phyloP scores from a whole-genome alignment of 2,329 filamentous ascomycete genomes.

The Drechslerella dactyloides region DNA sequence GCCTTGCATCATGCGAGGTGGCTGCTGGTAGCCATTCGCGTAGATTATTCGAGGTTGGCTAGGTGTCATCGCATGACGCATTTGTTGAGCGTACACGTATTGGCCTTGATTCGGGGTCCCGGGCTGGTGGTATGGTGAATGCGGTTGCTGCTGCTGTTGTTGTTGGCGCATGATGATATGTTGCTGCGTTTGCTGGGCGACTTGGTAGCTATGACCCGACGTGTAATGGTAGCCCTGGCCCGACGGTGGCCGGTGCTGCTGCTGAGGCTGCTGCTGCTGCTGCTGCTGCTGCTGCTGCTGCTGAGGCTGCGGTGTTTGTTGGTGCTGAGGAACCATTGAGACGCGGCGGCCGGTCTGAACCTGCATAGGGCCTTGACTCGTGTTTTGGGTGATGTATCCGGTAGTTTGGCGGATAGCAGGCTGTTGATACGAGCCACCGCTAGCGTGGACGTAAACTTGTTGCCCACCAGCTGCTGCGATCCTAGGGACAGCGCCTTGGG shows the following conservation, averaged over 20 bases:
- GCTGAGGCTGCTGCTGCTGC: slow-evolving; percentile 4
- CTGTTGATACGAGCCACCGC: slow-evolving; percentile 12
- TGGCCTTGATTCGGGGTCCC: slow-evolving; percentile 32
- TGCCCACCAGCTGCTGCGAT: slow-evolving; percentile 21
- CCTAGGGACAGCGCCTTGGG: slow-evolving; percentile 24
- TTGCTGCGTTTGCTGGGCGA: slow-evolving; percentile 45
- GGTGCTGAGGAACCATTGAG: slow-evolving; percentile 38
- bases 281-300: slow-evolving; percentile 15
- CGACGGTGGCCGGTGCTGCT: slow-evolving; percentile 34
- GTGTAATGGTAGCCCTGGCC: slow-evolving; percentile 25
- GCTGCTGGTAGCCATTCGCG: slow-evolving; percentile 23
- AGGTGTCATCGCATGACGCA: slow-evolving; percentile 26
- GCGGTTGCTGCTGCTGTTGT: slow-evolving; percentile 35
- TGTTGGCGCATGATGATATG: slow-evolving; percentile 24
- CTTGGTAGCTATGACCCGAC: slow-evolving; percentile 31
- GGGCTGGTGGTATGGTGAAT: slow-evolving; percentile 10
- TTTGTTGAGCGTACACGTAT: slow-evolving; percentile 25
- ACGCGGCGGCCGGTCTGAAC: slow-evolving; percentile 40
- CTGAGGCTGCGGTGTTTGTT: slow-evolving; percentile 23
- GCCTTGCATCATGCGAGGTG: slow-evolving; percentile 22
- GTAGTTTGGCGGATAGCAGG: slow-evolving; percentile 38
- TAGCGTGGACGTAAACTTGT: slow-evolving; percentile 23
- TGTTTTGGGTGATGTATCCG: slow-evolving; percentile 28
- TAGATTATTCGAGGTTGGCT: slow-evolving; percentile 16
- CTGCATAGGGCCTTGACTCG: slow-evolving; percentile 27